Percentiles rank a stretch among this genome's conserved stretches.
Evolutionary conservation across 2,329 filamentous ascomycete genomes (phyloP).

Genomic region (Calonectria honghensis): DNA sequence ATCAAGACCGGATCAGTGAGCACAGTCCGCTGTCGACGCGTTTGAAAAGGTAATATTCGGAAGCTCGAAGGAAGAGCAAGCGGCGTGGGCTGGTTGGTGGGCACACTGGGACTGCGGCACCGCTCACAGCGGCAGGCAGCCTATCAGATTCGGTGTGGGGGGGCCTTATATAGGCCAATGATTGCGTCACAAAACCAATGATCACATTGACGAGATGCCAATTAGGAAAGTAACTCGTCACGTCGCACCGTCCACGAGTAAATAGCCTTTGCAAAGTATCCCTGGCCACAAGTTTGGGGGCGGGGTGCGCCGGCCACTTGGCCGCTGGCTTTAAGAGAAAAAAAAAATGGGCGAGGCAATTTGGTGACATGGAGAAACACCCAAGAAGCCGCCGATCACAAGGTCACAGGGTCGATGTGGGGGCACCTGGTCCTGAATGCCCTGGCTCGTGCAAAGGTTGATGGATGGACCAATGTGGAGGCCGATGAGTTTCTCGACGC

Average conservation of each 20-base stretch:
- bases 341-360: constrained; percentile 21
- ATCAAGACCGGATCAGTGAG: not conserved
- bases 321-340: not conserved
- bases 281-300: constrained; percentile 11
- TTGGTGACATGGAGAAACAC: constrained; percentile 10
- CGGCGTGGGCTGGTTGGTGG: not conserved
- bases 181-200: not conserved
- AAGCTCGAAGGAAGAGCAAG: constrained; percentile 1
- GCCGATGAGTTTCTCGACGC: not conserved
- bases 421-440: not conserved
- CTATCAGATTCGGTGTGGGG: constrained; percentile 1
- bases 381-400: constrained; percentile 12
- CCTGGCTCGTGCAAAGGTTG: not conserved
- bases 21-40: not conserved
- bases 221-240: not conserved
- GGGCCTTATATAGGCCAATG: not conserved
- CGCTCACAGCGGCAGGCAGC: not conserved
- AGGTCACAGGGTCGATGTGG: constrained; percentile 10
- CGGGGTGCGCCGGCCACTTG: not conserved
- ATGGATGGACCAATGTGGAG: constrained; percentile 8
- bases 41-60: not conserved
- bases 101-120: not conserved
- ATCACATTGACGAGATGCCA: not conserved
- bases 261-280: constrained; percentile 5
- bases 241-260: not conserved